A percentile compares a stretch with the other conserved stretches of the same genome.
Conservation (phyloP, 1,284 basidiomycete genomes). For the Cryptococcus sp. region DNA sequence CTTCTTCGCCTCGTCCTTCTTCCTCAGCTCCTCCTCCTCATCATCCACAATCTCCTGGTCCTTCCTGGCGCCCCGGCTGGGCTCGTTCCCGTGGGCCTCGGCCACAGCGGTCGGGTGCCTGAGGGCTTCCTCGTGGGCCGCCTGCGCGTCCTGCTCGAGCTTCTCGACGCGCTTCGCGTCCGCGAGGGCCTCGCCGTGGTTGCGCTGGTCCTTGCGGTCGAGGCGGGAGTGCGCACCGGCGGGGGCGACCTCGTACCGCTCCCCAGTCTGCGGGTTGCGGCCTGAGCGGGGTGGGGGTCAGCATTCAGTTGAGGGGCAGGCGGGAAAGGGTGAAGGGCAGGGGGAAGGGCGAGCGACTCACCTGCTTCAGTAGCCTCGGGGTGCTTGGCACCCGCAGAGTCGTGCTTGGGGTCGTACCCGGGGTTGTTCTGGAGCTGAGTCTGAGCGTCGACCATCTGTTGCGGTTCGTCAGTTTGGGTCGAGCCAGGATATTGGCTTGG, state of each 20-base stretch:
- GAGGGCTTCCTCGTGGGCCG: constrained; percentile 19
- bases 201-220: constrained; percentile 36
- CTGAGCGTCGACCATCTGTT: constrained; percentile 12
- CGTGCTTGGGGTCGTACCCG: constrained; percentile 20
- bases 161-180: constrained; percentile 31
- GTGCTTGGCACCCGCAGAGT: constrained; percentile 29
- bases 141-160: constrained; percentile 26
- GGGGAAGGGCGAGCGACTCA: constrained; percentile 7
- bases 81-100: constrained; percentile 37
- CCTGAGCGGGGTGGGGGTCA: neutral
- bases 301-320: no score
- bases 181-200: constrained; percentile 27
- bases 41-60: constrained; percentile 36
- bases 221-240: constrained; percentile 33
- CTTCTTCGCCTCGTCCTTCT: constrained; percentile 35
- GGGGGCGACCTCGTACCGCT: constrained; percentile 28
- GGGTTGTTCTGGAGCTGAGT: constrained; percentile 13
- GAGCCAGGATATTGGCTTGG: neutral
- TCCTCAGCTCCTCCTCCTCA: constrained; percentile 30
- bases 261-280: constrained; percentile 39
- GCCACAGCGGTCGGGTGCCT: constrained; percentile 37
- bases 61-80: constrained; percentile 32
- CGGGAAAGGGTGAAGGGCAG: neutral
- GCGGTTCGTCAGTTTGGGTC: neutral
- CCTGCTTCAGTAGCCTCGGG: constrained; percentile 17